Base-by-base conservation (phyloP, 202 grass and related monocot species). In the Zoysia matrella region DNA sequence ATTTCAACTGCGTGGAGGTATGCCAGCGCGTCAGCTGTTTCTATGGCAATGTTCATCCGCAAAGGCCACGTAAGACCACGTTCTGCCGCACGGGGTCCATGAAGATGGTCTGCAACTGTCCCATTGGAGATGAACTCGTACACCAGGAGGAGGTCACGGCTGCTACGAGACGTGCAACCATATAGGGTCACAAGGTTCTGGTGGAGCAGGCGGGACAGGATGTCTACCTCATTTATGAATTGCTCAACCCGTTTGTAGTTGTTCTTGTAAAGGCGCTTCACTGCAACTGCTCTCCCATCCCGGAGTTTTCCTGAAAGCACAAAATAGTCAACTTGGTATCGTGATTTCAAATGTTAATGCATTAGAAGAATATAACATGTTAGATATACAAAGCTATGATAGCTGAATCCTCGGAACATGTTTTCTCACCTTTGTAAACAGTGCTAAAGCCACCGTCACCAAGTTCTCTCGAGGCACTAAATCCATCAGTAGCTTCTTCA, bases 381-480 rank as follows among this genome's bases (percentile, higher is more conserved):
- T 9, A 60, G 9, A 60, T 60, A 30, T 2, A 60, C 11, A 64
- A 3, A 7, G 2, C 1, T 54, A 52, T 22, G 63, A 2, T 81
- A 75, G 65, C 2, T 4, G 12, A 67, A 41, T 56, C 70, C 0
- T 3, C 40, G 1, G 64, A 56, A 64, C 41, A 49, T 63, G 14
- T 77, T 16, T n/a, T 61, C 61, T 41, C 40, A 90, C 94, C 94
- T 94, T 89, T 92, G 57, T 97, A 97, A 43, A 97, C 94, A 74
- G 89, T 90, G 63, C 94, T 90, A 56, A 97, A 97, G 48, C 94
- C 94, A 61, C 94, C 94, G 63, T 97, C 94, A 68, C 94, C 94
- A 42, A 97, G 90, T 76, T 94, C 92, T 41, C 86, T 94, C 1
- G 80, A 92, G 4, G 78, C 77, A 82, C 81, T 90, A 76, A 97